Evolutionary conservation across 495 filamentous ascomycete species (phyloP).

Genomic region (Neurospora sublineolata): DNA sequence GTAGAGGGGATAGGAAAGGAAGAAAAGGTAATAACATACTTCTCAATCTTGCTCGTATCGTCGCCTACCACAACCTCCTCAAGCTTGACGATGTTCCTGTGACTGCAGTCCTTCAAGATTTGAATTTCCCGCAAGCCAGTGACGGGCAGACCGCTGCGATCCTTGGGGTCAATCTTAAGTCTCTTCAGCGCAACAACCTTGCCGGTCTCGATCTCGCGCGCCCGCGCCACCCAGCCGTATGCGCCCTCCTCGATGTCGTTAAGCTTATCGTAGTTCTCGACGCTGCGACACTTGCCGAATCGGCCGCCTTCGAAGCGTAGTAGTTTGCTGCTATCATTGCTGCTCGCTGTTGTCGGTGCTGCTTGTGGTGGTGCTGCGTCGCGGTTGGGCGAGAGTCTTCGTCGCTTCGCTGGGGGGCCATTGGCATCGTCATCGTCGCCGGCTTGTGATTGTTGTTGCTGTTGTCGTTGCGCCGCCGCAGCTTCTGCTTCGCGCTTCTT

Average conservation of each 20-base stretch:
- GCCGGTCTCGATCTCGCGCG: constrained; percentile 66
- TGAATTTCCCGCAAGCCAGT: constrained; percentile 85
- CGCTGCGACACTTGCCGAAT: constrained; percentile 67
- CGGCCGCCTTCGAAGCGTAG: constrained; percentile 55
- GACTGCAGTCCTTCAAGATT: constrained; percentile 41
- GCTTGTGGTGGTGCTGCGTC: constrained; percentile 14
- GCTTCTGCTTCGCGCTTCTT: constrained; percentile 24
- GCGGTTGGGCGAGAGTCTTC: constrained; percentile 35
- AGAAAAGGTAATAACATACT: constrained; percentile 37
- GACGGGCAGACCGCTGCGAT: constrained; percentile 75
- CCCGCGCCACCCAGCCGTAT: constrained; percentile 88
- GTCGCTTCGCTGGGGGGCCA: constrained; percentile 43
- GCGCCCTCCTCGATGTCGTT: constrained; percentile 97
- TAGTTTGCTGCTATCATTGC: constrained; percentile 31
- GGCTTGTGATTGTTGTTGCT: constrained; percentile 4
- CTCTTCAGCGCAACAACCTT: constrained; percentile 89
- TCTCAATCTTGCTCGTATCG: constrained; percentile 49
- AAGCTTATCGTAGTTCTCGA: constrained; percentile 81
- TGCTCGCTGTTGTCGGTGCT: constrained; percentile 4
- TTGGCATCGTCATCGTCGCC: constrained; percentile 21
- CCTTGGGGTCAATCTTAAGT: constrained; percentile 77
- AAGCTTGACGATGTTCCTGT: constrained; percentile 68
- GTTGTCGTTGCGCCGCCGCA: constrained; percentile 8
- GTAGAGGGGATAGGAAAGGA: neutral
- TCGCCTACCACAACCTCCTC: constrained; percentile 80